Conservation (phyloP, 306 rosid species). For the Vigna reflexopilosa region DNA sequence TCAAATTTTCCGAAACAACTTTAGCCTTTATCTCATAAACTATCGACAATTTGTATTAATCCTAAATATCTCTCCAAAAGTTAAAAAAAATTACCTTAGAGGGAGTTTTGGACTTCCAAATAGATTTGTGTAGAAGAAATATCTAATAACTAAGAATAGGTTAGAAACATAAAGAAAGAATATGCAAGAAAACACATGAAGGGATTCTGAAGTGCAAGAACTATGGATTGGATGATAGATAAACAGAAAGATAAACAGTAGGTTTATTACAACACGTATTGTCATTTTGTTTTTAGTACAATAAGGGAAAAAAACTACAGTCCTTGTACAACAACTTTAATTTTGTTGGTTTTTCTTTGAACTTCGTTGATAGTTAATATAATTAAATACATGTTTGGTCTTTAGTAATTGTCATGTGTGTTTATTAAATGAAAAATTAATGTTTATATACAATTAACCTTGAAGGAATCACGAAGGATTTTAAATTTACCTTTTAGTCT, state of each 20-base stretch:
- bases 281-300: too few species aligned
- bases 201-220: background rate
- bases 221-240: background rate
- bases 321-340: too few species aligned
- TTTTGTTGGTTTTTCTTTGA: too few species aligned
- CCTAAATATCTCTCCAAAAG: background rate
- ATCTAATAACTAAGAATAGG: background rate
- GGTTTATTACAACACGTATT: background rate
- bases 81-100: background rate
- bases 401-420: too few species aligned
- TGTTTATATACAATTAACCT: too few species aligned
- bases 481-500: too few species aligned
- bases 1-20: background rate
- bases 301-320: too few species aligned
- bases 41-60: conserved; percentile 1
- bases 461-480: too few species aligned
- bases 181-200: background rate
- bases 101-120: background rate
- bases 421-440: too few species aligned
- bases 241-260: background rate
- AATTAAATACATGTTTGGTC: too few species aligned
- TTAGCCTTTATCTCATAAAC: background rate
- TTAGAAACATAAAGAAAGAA: background rate
- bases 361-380: too few species aligned
- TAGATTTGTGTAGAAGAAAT: conserved; percentile 1